Percentiles rank a stretch among this genome's conserved stretches.
Conservation (phyloP, 2,329 filamentous ascomycete species). For the Talaromyces atroroseus region DNA sequence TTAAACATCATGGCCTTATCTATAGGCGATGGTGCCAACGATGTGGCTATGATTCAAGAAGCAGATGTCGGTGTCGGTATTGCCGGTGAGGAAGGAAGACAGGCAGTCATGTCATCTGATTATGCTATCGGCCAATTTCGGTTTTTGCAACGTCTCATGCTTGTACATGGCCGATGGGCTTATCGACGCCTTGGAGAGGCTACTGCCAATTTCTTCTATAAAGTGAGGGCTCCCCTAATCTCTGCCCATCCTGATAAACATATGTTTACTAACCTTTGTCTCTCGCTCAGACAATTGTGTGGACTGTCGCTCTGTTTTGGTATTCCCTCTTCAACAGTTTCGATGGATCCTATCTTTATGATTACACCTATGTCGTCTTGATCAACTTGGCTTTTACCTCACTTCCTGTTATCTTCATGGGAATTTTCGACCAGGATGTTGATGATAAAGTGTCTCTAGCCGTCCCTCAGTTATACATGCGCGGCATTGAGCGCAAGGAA, state of each 20-base stretch:
- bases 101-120: constrained; percentile 93
- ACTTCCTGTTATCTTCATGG: constrained; percentile 88
- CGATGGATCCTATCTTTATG: constrained; percentile 93
- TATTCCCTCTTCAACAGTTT: constrained; percentile 94
- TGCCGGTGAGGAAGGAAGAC: constrained; percentile 83
- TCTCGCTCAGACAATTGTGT: constrained; percentile 72
- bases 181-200: constrained; percentile 88
- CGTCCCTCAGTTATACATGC: constrained; percentile 89
- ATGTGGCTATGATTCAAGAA: constrained; percentile 97
- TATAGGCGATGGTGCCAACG: constrained; percentile 89
- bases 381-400: constrained; percentile 98
- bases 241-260: neutral
- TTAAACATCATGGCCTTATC: constrained; percentile 94
- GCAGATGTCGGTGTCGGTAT: constrained; percentile 96
- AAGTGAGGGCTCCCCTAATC: constrained; percentile 45
- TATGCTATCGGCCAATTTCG: constrained; percentile 94
- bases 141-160: constrained; percentile 74
- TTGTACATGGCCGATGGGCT: constrained; percentile 94
- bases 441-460: constrained; percentile 88
- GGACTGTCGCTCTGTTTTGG: constrained; percentile 96
- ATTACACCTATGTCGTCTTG: constrained; percentile 94
- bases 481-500: constrained; percentile 91
- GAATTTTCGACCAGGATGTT: constrained; percentile 94
- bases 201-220: constrained; percentile 99
- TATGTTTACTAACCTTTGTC: neutral